phyloP scores from a whole-genome alignment of 768 basidiomycete species.

The Favolaschia claudopus region DNA sequence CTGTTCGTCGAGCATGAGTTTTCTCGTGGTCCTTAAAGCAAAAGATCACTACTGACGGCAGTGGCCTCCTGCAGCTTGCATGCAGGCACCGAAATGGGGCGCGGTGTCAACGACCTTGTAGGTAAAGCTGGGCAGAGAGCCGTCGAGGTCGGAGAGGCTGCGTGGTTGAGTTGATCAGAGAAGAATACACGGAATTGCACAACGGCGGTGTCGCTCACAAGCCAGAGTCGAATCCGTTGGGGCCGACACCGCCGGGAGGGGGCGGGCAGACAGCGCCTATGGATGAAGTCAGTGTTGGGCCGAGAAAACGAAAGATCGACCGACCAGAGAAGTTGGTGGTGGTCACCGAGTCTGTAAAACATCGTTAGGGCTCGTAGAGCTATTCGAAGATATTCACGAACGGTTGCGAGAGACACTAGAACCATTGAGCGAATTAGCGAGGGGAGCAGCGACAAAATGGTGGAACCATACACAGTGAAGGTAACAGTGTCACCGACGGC shows the following conservation, averaged over 20 bases:
- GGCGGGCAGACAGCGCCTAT: constrained; percentile 32
- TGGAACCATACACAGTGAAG: constrained; percentile 20
- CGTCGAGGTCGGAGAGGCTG: constrained; percentile 26
- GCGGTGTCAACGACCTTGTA: constrained; percentile 22
- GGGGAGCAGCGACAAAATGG: too few species aligned
- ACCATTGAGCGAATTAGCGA: too few species aligned
- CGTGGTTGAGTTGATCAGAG: background rate
- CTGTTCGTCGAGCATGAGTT: background rate
- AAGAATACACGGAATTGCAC: background rate
- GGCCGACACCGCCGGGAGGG: constrained; percentile 25
- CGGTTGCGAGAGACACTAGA: constrained; percentile 23
- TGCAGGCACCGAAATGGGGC: constrained; percentile 30
- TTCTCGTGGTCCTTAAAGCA: too few species aligned
- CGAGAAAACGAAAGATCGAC: too few species aligned
- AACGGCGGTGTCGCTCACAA: constrained; percentile 11
- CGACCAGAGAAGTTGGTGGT: constrained; percentile 22
- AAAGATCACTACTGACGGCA: constrained; percentile 12
- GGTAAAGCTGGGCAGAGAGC: constrained; percentile 14
- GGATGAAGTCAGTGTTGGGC: too few species aligned
- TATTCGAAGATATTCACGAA: background rate
- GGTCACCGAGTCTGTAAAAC: constrained; percentile 26
- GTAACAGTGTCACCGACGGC: constrained; percentile 27
- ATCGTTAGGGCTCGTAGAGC: background rate
- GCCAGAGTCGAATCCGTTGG: constrained; percentile 28
- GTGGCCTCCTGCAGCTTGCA: constrained; percentile 27